Conservation (phyloP, 106 monocot genomes). For the Narthecium ossifragum region DNA sequence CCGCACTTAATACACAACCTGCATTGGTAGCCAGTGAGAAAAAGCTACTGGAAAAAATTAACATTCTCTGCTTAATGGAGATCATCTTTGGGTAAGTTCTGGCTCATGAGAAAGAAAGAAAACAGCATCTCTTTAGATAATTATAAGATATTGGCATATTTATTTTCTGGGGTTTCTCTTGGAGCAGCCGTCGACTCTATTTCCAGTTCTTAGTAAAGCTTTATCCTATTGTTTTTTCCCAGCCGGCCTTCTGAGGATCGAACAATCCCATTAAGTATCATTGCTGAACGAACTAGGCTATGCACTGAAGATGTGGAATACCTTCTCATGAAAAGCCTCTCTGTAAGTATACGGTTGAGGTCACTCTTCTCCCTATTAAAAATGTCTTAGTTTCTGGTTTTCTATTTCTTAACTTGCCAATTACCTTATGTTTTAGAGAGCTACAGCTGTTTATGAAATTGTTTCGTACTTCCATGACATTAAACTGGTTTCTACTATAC, state of each 20-base stretch:
- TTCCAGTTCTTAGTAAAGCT: neutral
- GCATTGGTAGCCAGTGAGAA: conserved; percentile 81
- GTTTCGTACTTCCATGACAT: no score
- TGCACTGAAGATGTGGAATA: conserved; percentile 86
- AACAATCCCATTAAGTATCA: conserved; percentile 80
- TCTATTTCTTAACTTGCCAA: no score
- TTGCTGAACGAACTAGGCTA: conserved; percentile 83
- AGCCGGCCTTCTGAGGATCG: conserved; percentile 92
- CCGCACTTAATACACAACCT: conserved; percentile 78
- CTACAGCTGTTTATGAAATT: no score
- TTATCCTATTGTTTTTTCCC: conserved; percentile 11
- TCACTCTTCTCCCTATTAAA: no score
- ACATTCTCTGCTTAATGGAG: conserved; percentile 90
- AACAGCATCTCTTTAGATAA: no score
- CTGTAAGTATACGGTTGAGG: no score
- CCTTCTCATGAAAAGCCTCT: conserved; percentile 96
- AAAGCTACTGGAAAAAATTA: conserved; percentile 90
- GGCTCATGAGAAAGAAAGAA: no score
- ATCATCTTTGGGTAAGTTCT: conserved; percentile 82
- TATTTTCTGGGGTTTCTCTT: neutral
- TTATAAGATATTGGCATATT: no score
- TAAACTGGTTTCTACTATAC: no score
- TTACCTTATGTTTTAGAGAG: no score
- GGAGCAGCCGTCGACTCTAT: neutral
- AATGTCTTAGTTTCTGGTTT: no score